A percentile compares a stretch with the other conserved stretches of the same genome.
Conservation (phyloP, 768 basidiomycete genomes). For the Fibroporia radiculosa region DNA sequence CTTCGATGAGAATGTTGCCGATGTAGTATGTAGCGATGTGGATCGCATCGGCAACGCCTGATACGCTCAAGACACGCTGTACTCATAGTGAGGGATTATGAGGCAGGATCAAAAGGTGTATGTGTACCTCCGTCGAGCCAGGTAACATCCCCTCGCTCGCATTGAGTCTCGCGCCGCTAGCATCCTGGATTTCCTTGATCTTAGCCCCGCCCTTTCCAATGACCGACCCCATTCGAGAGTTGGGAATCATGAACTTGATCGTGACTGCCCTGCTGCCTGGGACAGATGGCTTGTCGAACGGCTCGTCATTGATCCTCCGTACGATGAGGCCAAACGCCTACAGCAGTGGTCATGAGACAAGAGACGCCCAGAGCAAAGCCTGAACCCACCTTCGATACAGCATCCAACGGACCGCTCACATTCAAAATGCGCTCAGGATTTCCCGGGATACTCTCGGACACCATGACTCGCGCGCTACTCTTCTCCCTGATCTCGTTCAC, state of each 20-base stretch:
- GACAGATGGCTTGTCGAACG: slow-evolving; percentile 95
- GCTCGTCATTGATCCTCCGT: slow-evolving; percentile 97
- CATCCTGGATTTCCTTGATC: slow-evolving; percentile 99
- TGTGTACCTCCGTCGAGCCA: slow-evolving; percentile 91
- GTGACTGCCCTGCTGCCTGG: slow-evolving; percentile 98
- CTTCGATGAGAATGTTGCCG: slow-evolving; percentile 93
- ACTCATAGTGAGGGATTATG: no score
- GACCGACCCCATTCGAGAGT: slow-evolving; percentile 98
- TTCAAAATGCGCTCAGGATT: slow-evolving; percentile 99
- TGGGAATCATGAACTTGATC: slow-evolving; percentile 99
- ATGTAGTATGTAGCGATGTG: slow-evolving; percentile 99
- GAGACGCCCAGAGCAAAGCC: background rate
- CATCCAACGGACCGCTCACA: slow-evolving; percentile 92
- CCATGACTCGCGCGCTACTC: slow-evolving; percentile 92
- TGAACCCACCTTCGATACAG: slow-evolving; percentile 85
- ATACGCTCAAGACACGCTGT: slow-evolving; percentile 94
- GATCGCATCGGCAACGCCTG: slow-evolving; percentile 97
- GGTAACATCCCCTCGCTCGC: slow-evolving; percentile 98
- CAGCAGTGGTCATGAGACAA: background rate
- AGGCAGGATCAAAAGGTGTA: background rate
- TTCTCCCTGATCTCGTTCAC: slow-evolving; percentile 99
- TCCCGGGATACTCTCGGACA: slow-evolving; percentile 97
- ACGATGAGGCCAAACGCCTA: slow-evolving; percentile 99
- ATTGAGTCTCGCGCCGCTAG: slow-evolving; percentile 91
- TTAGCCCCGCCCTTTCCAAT: slow-evolving; percentile 97